Base-by-base conservation (phyloP, 176 grass and related monocot species). In the Avena insularis region DNA sequence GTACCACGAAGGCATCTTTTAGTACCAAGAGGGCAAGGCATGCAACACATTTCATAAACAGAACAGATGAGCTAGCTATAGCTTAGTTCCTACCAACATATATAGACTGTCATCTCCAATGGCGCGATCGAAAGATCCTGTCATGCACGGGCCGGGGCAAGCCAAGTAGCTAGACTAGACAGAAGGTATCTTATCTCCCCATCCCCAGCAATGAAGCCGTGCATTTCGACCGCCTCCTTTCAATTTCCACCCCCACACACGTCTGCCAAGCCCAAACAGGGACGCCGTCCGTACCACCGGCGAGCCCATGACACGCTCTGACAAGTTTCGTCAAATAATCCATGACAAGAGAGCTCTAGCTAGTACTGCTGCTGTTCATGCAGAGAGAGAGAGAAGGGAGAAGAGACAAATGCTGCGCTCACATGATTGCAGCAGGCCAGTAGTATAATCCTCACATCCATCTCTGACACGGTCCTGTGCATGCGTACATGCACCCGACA, bases 401-500 rank as follows among this genome's bases (percentile, higher is more conserved):
- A 85, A 71, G 61, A 85, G 90, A 91, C 90, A 91, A 88, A 82
- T 80, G 77, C 63, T 85, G 86, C 82, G 16, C 56, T 91, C 90
- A 88, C 82, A 88, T 88, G 90, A 55, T 16, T 54, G 71, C 14
- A 31, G 64, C 61, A 56, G 56, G 20, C 45, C 73, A 54, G 73
- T 48, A 60, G 73, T 48, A 60, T 72, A 25, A 76, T 80, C 54
- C 74, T 86, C 76, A 33, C 56, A 56, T 71, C 73, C 46, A 76
- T 74, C 77, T 85, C 86, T 88, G 90, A 88, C 90, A 88, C 77
- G 13, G 53, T 85, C 70, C 86, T 85, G 59, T 72, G 4, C 31
- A 33, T 4, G 27, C 43, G 45, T 27, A 16, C 45, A 43, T 43
- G 40, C 40, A 19, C 13, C 45, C 64, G 77, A 85, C 90, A 91